A percentile compares a stretch with the other conserved stretches of the same genome.
Evolutionary conservation across 2,329 filamentous ascomycete genomes (phyloP).

Genomic region (Fusarium dimerum): DNA sequence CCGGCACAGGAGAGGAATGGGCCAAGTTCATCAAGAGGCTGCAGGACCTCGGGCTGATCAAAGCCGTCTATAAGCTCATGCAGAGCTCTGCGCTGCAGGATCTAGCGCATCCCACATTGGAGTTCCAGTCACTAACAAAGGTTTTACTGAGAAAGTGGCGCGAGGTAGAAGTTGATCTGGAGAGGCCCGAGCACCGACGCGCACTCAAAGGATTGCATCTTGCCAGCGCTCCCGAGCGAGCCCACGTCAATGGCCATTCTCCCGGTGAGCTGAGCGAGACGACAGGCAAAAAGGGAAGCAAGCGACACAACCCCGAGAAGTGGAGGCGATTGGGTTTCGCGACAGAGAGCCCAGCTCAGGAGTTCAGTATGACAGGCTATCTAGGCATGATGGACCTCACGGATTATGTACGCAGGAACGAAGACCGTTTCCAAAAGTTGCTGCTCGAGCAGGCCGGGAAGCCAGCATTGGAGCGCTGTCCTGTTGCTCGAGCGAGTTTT

Average conservation of each 20-base stretch:
- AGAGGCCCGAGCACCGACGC: slow-evolving; percentile 83
- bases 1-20: slow-evolving; percentile 69
- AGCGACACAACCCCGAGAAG: slow-evolving; percentile 82
- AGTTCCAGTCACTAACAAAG: slow-evolving; percentile 92
- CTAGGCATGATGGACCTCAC: slow-evolving; percentile 97
- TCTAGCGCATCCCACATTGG: slow-evolving; percentile 82
- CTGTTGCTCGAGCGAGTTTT: slow-evolving; percentile 82
- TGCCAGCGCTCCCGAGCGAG: slow-evolving; percentile 70
- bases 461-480: slow-evolving; percentile 73
- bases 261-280: slow-evolving; percentile 39
- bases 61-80: slow-evolving; percentile 90
- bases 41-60: slow-evolving; percentile 90
- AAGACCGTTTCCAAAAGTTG: slow-evolving; percentile 90
- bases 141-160: slow-evolving; percentile 85
- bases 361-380: slow-evolving; percentile 85
- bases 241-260: slow-evolving; percentile 39
- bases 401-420: slow-evolving; percentile 88
- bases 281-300: slow-evolving; percentile 57
- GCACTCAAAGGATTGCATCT: slow-evolving; percentile 85
- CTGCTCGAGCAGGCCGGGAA: slow-evolving; percentile 84
- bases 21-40: slow-evolving; percentile 91
- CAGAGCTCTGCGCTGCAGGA: slow-evolving; percentile 91
- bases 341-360: slow-evolving; percentile 80
- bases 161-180: slow-evolving; percentile 80
- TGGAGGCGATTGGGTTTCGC: slow-evolving; percentile 93